Evolutionary conservation across 768 basidiomycete species (phyloP).

Genomic region (Galerina marginata): DNA sequence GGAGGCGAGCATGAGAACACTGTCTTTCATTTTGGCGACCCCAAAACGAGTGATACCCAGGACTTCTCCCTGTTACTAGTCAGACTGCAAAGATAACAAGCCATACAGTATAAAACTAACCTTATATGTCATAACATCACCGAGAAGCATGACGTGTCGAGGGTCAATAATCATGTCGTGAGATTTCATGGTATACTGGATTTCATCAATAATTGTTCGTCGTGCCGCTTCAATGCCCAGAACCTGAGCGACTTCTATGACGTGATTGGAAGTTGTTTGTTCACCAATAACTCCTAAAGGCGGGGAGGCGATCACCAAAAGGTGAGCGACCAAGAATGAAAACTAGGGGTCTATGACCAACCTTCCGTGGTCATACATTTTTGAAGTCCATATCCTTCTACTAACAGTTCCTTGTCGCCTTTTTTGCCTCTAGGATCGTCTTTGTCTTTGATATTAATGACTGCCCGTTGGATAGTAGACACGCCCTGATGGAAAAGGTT

Average conservation of each 20-base stretch:
- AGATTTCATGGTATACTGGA: conserved; percentile 94
- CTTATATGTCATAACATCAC: conserved; percentile 99
- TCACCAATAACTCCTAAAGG: conserved; percentile 90
- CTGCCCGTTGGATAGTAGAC: conserved; percentile 84
- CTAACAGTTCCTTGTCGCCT: conserved; percentile 89
- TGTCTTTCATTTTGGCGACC: conserved; percentile 99
- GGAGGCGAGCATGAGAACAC: conserved; percentile 97
- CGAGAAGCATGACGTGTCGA: conserved; percentile 96
- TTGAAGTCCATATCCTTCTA: conserved; percentile 96
- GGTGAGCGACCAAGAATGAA: conserved; percentile 7
- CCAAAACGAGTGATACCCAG: conserved; percentile 98
- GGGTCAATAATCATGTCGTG: conserved; percentile 99
- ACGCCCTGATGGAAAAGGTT: conserved; percentile 64
- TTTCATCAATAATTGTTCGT: conserved; percentile 93
- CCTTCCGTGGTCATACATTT: conserved; percentile 98
- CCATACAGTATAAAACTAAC: conserved; percentile 38
- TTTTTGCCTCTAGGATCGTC: conserved; percentile 80
- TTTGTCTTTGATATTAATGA: conserved; percentile 95
- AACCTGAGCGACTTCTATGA: conserved; percentile 94
- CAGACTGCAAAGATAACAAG: background rate
- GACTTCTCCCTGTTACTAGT: conserved; percentile 79
- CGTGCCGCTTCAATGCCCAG: conserved; percentile 98
- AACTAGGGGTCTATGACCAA: conserved; percentile 33
- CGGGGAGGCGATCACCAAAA: background rate
- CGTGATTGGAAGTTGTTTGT: conserved; percentile 93